Evolutionary conservation across 257 asterid genomes (phyloP).

Genomic region (Rhazya stricta): DNA sequence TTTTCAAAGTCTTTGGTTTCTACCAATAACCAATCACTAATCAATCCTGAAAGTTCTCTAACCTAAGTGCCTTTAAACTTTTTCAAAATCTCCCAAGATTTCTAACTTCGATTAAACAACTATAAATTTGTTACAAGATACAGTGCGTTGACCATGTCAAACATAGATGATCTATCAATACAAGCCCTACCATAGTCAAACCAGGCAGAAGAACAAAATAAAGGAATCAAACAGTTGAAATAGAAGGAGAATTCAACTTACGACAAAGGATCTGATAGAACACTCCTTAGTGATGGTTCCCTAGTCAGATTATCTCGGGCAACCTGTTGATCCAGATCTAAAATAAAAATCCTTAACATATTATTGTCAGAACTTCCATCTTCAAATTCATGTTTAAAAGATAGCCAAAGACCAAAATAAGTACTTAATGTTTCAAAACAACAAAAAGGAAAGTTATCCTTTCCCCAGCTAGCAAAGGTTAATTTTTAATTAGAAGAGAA

Average conservation of each 20-base stretch:
- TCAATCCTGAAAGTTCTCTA: neutral
- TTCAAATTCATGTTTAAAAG: neutral
- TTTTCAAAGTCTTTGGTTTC: neutral
- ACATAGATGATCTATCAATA: neutral
- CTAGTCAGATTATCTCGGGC: conserved; percentile 53
- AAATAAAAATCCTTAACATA: conserved; percentile 33
- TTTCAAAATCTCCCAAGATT: neutral
- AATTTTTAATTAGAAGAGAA: neutral
- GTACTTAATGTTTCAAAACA: neutral
- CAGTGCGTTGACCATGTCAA: neutral
- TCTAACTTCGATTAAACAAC: neutral
- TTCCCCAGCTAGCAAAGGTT: neutral
- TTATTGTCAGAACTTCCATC: conserved; percentile 19
- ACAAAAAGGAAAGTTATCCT: neutral
- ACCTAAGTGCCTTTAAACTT: neutral
- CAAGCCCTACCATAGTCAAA: neutral
- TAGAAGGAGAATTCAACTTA: conserved; percentile 40
- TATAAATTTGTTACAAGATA: neutral
- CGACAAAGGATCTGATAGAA: conserved; percentile 91
- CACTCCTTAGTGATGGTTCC: conserved; percentile 88
- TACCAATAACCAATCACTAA: neutral
- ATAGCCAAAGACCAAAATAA: neutral
- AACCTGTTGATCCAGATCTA: conserved; percentile 55
- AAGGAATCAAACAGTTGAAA: conserved; percentile 10
- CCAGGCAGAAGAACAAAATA: conserved; percentile 1